Conservation (phyloP, 2,329 filamentous ascomycete species). For the Parafenestella ontariensis region DNA sequence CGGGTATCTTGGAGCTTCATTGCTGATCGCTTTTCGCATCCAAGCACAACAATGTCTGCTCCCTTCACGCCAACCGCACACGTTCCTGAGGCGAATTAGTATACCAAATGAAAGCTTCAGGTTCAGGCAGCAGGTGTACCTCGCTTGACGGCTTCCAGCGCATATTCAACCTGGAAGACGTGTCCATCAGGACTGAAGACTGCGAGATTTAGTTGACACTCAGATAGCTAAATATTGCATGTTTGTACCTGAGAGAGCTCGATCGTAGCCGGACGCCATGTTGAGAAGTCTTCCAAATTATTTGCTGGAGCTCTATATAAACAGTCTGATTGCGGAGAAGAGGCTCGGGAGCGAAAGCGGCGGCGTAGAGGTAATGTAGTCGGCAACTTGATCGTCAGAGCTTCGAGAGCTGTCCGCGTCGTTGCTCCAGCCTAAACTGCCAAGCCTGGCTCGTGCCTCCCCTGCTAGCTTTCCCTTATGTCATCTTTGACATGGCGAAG, state of each 20-base stretch:
- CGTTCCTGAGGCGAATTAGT: slow-evolving; percentile 68
- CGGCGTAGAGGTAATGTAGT: slow-evolving; percentile 20
- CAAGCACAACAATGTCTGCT: slow-evolving; percentile 89
- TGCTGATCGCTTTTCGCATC: slow-evolving; percentile 97
- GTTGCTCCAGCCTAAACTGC: slow-evolving; percentile 46
- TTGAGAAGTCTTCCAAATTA: slow-evolving; percentile 19
- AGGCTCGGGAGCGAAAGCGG: slow-evolving; percentile 8
- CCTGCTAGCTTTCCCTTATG: slow-evolving; percentile 26
- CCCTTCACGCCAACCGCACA: slow-evolving; percentile 99
- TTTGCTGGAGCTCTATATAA: not conserved
- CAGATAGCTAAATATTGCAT: slow-evolving; percentile 29
- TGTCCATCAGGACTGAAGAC: slow-evolving; percentile 99
- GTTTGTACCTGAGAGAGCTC: slow-evolving; percentile 92
- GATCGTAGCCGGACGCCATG: slow-evolving; percentile 97
- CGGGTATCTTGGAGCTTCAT: slow-evolving; percentile 99
- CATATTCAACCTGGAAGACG: slow-evolving; percentile 99
- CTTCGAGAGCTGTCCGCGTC: slow-evolving; percentile 49
- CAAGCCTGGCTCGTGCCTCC: slow-evolving; percentile 41
- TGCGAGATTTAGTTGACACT: slow-evolving; percentile 52
- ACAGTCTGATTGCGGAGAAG: slow-evolving; percentile 2
- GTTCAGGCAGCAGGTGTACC: slow-evolving; percentile 60
- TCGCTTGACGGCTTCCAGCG: slow-evolving; percentile 97
- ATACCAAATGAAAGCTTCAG: not conserved
- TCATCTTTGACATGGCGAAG: slow-evolving; percentile 32
- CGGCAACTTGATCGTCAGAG: slow-evolving; percentile 37